Percentiles rank a stretch among this genome's conserved stretches.
Evolutionary conservation across 1,284 basidiomycete species (phyloP).

Genomic region (Lignosus rhinocerotis): DNA sequence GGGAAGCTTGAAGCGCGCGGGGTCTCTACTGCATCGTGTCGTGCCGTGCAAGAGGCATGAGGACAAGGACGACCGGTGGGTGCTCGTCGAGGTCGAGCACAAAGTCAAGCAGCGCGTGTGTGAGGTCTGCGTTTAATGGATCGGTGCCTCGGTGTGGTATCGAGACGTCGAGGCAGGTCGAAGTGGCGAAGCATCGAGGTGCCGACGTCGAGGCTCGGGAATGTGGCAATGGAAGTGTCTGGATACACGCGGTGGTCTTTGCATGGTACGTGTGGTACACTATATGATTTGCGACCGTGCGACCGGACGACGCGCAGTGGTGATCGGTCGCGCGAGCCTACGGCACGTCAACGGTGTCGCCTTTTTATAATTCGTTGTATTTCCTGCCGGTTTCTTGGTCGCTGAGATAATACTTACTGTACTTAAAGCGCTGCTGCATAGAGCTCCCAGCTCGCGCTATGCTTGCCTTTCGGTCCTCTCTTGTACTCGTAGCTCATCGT

Average conservation of each 20-base stretch:
- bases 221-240: neutral
- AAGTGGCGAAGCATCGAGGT: neutral
- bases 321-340: neutral
- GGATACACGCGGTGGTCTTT: constrained; percentile 5
- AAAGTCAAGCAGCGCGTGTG: constrained; percentile 35
- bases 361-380: neutral
- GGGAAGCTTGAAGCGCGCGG: constrained; percentile 20
- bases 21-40: constrained; percentile 31
- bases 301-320: neutral
- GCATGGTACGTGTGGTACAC: neutral
- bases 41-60: constrained; percentile 26
- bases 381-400: neutral
- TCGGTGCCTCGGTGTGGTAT: neutral
- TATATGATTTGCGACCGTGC: neutral
- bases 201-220: neutral
- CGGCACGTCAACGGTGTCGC: neutral
- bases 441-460: neutral
- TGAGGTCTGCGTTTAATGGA: constrained; percentile 14
- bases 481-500: neutral
- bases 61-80: constrained; percentile 37
- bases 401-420: neutral
- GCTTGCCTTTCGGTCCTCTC: neutral
- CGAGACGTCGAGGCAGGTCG: neutral
- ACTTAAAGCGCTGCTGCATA: neutral
- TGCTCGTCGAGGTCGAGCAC: constrained; percentile 43